Percentiles rank a stretch among this genome's conserved stretches.
phyloP scores from a whole-genome alignment of 345 rosid genomes.

The Lepidium aucheri region DNA sequence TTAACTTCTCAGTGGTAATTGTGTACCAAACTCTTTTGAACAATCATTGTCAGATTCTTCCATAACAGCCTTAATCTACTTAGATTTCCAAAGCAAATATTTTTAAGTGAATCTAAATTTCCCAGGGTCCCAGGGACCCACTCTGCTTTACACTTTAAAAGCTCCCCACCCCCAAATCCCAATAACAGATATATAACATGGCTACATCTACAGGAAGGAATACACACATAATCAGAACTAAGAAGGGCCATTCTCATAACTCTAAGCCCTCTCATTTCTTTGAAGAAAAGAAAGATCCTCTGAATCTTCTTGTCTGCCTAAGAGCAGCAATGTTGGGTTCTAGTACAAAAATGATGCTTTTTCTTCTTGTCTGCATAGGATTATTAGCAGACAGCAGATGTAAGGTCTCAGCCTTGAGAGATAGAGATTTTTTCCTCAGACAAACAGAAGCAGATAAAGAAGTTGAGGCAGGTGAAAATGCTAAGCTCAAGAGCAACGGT shows the following conservation, averaged over 20 bases:
- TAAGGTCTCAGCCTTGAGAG: slow-evolving; percentile 39
- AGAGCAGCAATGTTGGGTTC: slow-evolving; percentile 36
- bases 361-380: slow-evolving; percentile 47
- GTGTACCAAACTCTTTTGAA: slow-evolving; percentile 41
- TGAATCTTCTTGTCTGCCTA: slow-evolving; percentile 35
- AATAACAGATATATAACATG: slow-evolving; percentile 40
- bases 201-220: slow-evolving; percentile 50
- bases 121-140: slow-evolving; percentile 52
- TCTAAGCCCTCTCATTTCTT: slow-evolving; percentile 33
- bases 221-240: slow-evolving; percentile 27
- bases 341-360: slow-evolving; percentile 34
- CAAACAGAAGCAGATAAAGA: slow-evolving; percentile 20
- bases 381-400: slow-evolving; percentile 41
- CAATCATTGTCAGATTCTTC: slow-evolving; percentile 68
- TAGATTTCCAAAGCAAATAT: slow-evolving; percentile 43
- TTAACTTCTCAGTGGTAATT: slow-evolving; percentile 63
- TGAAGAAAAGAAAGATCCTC: slow-evolving; percentile 33
- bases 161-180: slow-evolving; percentile 41
- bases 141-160: slow-evolving; percentile 56
- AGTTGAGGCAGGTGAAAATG: slow-evolving; percentile 27
- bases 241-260: slow-evolving; percentile 27
- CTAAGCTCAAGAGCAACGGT: slow-evolving; percentile 31
- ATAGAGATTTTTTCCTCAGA: slow-evolving; percentile 34
- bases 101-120: slow-evolving; percentile 56
- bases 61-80: slow-evolving; percentile 59